These are phyloP conservation scores for Suillus fuscotomentosus DNA, from an alignment of 768 basidiomycete species.

Conservation along the genomic window DNA sequence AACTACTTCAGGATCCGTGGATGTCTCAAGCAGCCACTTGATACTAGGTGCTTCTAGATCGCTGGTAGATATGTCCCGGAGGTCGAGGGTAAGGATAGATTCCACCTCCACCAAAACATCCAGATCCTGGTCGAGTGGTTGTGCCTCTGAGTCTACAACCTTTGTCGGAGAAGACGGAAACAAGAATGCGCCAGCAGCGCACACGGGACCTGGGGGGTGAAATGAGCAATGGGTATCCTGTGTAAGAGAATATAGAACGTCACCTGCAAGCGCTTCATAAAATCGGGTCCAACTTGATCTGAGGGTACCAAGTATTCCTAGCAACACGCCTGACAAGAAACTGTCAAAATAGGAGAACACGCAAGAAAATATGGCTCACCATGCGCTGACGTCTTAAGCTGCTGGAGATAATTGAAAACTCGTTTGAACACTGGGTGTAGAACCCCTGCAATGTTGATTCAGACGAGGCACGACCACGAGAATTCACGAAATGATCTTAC, in stretches of 20 bases:
- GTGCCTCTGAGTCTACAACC: not conserved
- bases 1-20: constrained; percentile 12
- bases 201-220: not conserved
- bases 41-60: constrained; percentile 3
- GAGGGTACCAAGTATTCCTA: not conserved
- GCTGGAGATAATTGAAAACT: not conserved
- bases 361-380: not conserved
- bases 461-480: not conserved
- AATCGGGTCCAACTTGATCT: not conserved
- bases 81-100: not conserved
- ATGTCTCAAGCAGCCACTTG: constrained; percentile 16
- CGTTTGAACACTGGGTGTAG: not conserved
- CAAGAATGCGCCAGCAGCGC: not conserved
- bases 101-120: not conserved
- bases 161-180: not conserved
- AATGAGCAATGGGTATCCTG: not conserved
- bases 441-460: not conserved
- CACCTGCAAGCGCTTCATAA: not conserved
- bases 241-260: not conserved
- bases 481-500: not conserved
- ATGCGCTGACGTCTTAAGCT: not conserved
- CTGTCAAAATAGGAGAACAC: not conserved
- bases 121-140: not conserved
- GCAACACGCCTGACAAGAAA: not conserved
- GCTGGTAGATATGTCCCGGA: not conserved